These are phyloP conservation scores for Gentiana straminea DNA, from an alignment of 257 asterid genomes.

Conservation along the genomic window DNA sequence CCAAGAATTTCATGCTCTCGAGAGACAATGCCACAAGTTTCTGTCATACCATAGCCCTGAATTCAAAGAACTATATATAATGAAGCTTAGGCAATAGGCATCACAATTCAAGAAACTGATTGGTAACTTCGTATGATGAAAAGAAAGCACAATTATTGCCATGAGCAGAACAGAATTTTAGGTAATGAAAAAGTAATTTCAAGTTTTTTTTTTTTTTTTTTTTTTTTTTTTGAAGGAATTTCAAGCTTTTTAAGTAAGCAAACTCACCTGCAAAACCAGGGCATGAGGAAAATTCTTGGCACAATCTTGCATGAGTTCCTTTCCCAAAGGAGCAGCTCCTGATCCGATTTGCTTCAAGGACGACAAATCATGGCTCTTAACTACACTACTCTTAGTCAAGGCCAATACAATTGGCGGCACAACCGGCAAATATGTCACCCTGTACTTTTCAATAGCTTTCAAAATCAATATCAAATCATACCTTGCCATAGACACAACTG, in stretches of 20 bases:
- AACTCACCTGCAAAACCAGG: conserved; percentile 49
- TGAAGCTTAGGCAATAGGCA: too few relatives aligned
- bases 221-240: too few relatives aligned
- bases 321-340: conserved; percentile 94
- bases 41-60: conserved; percentile 99
- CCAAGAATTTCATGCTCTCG: conserved; percentile 1
- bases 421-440: conserved; percentile 62
- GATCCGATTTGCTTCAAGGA: conserved; percentile 71
- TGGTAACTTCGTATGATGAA: too few relatives aligned
- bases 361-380: conserved; percentile 47
- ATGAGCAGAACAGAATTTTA: too few relatives aligned
- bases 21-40: conserved; percentile 30
- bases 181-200: too few relatives aligned
- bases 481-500: conserved; percentile 57
- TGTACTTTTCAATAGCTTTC: conserved; percentile 50
- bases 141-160: too few relatives aligned
- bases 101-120: too few relatives aligned
- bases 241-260: not conserved
- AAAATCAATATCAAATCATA: conserved; percentile 56
- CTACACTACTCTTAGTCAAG: conserved; percentile 48
- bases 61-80: conserved; percentile 7
- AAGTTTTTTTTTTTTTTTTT: too few relatives aligned
- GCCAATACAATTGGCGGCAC: conserved; percentile 86
- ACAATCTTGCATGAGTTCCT: conserved; percentile 82
- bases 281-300: conserved; percentile 81